Conservation (phyloP, 31 red algal genomes). For the Porphyra umbilicalis region DNA sequence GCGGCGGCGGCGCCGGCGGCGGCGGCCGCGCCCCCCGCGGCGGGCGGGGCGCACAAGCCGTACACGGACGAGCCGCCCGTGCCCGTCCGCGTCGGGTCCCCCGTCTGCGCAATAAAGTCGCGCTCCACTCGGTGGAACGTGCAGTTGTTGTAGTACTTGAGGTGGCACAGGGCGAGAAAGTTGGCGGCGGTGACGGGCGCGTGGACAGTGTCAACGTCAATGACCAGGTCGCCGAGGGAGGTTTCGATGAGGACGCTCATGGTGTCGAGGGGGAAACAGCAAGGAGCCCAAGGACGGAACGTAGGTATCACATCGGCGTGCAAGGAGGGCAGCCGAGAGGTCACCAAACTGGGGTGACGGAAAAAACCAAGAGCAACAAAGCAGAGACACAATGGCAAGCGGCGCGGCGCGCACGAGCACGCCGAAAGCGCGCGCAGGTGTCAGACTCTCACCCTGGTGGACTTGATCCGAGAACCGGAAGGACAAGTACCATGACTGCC, state of each 20-base stretch:
- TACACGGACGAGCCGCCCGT: conserved; percentile 48
- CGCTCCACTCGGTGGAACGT: conserved; percentile 63
- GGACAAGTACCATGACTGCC: too few species aligned
- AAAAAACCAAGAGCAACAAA: too few species aligned
- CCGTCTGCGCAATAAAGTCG: conserved; percentile 73
- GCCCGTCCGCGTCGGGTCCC: conserved; percentile 65
- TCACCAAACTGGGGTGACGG: too few species aligned
- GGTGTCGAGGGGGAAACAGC: neutral
- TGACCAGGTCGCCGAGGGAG: conserved; percentile 67
- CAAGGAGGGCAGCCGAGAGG: too few species aligned
- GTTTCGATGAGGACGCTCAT: conserved; percentile 86
- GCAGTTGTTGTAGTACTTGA: conserved; percentile 86
- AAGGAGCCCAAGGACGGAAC: too few species aligned
- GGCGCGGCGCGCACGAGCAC: too few species aligned
- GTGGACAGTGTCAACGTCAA: conserved; percentile 33
- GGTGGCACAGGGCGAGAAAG: conserved; percentile 70
- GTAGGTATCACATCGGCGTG: too few species aligned
- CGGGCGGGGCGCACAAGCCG: conserved; percentile 22
- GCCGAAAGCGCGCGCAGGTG: too few species aligned
- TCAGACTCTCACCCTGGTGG: too few species aligned
- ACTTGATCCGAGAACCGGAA: too few species aligned
- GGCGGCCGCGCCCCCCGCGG: neutral
- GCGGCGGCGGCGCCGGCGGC: neutral
- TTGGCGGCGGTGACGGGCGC: conserved; percentile 54
- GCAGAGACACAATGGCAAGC: too few species aligned